These are phyloP conservation scores for Suhomyces anneliseae DNA, from an alignment of 1,139 yeast species.

Conservation along the genomic window DNA sequence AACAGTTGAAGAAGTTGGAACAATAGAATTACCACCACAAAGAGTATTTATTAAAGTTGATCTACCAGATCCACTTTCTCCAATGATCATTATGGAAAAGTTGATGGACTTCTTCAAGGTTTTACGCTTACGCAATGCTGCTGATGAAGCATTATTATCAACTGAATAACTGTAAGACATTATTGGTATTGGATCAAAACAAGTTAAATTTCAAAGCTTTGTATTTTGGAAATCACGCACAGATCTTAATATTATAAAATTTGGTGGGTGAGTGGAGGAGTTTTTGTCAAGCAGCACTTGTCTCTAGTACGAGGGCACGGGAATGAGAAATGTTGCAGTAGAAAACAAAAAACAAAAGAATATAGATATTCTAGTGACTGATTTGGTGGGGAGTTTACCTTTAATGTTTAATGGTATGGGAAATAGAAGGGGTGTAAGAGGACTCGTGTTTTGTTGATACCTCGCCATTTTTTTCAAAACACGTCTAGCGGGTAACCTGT, in stretches of 20 bases:
- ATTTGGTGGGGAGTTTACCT: too few species aligned
- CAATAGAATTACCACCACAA: slow-evolving; percentile 71
- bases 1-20: slow-evolving; percentile 36
- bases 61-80: slow-evolving; percentile 62
- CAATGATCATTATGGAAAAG: slow-evolving; percentile 59
- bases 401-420: not conserved
- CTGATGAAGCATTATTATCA: slow-evolving; percentile 20
- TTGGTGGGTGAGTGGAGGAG: too few species aligned
- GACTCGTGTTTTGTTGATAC: slow-evolving; percentile 10
- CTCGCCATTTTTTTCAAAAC: slow-evolving; percentile 9
- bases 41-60: slow-evolving; percentile 63
- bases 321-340: too few species aligned
- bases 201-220: not conserved
- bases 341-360: too few species aligned
- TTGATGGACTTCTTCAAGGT: slow-evolving; percentile 54
- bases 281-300: too few species aligned
- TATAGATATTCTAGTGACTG: too few species aligned
- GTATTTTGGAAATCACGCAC: too few species aligned
- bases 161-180: slow-evolving; percentile 18
- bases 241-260: too few species aligned
- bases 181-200: not conserved
- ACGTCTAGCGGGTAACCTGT: slow-evolving; percentile 11
- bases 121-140: slow-evolving; percentile 55
- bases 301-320: too few species aligned
- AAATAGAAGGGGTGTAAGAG: not conserved